Evolutionary conservation across 305 asterid genomes (phyloP).

Genomic region (Solanum hybrid): DNA sequence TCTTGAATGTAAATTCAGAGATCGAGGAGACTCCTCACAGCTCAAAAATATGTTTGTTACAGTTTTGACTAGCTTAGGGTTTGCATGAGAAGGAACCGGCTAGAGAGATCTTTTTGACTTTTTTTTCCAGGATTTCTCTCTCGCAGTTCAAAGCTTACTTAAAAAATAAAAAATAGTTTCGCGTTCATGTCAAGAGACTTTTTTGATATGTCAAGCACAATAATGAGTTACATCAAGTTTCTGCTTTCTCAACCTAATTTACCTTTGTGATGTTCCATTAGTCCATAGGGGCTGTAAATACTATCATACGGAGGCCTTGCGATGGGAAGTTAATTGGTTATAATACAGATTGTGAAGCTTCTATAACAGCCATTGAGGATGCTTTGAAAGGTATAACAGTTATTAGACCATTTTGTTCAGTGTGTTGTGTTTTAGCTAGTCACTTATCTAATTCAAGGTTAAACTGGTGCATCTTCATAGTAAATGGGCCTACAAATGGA

Average conservation of each 20-base stretch:
- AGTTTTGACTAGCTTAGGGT: neutral
- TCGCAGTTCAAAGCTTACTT: neutral
- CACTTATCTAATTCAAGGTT: neutral
- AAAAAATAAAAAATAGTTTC: neutral
- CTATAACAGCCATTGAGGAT: conserved; percentile 63
- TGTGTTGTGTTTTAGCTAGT: neutral
- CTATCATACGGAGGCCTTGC: conserved; percentile 39
- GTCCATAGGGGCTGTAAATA: conserved; percentile 68
- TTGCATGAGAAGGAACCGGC: neutral
- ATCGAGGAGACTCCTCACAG: neutral
- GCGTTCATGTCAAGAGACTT: neutral
- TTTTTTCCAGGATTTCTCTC: neutral
- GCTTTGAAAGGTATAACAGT: conserved; percentile 36
- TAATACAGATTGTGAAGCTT: conserved; percentile 73
- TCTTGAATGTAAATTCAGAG: neutral
- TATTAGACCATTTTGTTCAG: neutral
- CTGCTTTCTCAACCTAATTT: neutral
- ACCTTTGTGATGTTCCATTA: conserved; percentile 16
- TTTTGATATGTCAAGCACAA: neutral
- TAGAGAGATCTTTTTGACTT: neutral
- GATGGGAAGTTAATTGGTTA: conserved; percentile 67
- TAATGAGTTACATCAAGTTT: neutral
- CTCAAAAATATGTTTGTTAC: neutral
- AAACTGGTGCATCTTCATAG: conserved; percentile 7
- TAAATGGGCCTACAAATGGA: conserved; percentile 17